These are phyloP conservation scores for Psophocarpus tetragonolobus DNA, from an alignment of 306 rosid species.

Conservation along the genomic window DNA sequence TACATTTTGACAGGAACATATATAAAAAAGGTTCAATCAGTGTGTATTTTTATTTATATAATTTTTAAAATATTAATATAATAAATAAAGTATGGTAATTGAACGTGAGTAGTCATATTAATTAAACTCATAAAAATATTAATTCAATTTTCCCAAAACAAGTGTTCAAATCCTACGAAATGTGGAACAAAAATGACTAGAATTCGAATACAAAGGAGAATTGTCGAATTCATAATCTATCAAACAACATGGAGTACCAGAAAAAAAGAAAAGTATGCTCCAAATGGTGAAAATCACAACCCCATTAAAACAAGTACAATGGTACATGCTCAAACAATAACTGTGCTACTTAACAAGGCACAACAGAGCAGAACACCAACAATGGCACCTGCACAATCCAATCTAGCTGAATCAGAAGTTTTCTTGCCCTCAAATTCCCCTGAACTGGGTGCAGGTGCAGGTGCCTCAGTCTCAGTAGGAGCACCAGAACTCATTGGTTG, in stretches of 20 bases:
- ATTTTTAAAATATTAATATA: too few species aligned
- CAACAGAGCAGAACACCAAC: slow-evolving; percentile 32
- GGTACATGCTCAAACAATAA: slow-evolving; percentile 10
- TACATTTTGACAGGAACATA: too few species aligned
- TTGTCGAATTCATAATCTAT: not conserved
- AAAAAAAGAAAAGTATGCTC: not conserved
- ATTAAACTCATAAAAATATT: not conserved
- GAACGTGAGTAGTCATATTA: too few species aligned
- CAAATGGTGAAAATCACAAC: slow-evolving; percentile 8
- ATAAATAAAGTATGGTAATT: too few species aligned
- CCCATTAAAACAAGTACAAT: not conserved
- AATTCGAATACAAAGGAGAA: not conserved
- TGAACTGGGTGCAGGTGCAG: slow-evolving; percentile 48
- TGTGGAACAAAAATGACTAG: not conserved
- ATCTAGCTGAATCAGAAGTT: slow-evolving; percentile 43
- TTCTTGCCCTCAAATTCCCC: slow-evolving; percentile 64
- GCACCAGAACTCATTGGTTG: slow-evolving; percentile 37
- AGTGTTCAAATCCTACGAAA: not conserved
- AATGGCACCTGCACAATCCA: slow-evolving; percentile 30
- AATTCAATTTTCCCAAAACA: not conserved
- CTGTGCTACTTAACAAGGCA: slow-evolving; percentile 26
- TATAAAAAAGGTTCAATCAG: too few species aligned
- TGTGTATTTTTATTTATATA: too few species aligned
- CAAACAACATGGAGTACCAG: not conserved
- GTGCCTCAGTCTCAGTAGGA: slow-evolving; percentile 36